phyloP scores from a whole-genome alignment of 2,329 filamentous ascomycete genomes.

The Trichoderma aggressivum region DNA sequence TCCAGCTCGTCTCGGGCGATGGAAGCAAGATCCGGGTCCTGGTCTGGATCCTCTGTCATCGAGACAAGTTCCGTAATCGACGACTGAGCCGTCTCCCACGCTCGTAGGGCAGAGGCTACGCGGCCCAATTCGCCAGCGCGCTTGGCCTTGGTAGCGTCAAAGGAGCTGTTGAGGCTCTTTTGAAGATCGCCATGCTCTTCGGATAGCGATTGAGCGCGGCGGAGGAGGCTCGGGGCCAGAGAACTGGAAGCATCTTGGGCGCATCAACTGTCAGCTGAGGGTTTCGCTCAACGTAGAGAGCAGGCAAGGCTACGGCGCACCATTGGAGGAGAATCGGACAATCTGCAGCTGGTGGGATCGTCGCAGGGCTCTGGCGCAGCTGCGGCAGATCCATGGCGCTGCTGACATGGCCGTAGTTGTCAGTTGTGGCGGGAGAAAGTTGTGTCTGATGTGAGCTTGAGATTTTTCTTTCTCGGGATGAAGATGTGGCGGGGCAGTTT shows the following conservation, averaged over 20 bases:
- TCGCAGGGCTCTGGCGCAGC: constrained; percentile 33
- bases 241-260: constrained; percentile 23
- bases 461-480: background rate
- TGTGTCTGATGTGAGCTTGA: background rate
- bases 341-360: constrained; percentile 27
- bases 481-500: background rate
- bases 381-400: constrained; percentile 37
- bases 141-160: constrained; percentile 56
- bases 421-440: background rate
- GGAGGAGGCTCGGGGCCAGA: constrained; percentile 55
- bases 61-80: constrained; percentile 52
- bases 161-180: constrained; percentile 48
- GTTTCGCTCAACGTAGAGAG: background rate
- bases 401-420: constrained; percentile 29
- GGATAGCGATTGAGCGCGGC: constrained; percentile 56
- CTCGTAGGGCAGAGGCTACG: constrained; percentile 54
- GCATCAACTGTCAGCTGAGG: background rate
- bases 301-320: constrained; percentile 21
- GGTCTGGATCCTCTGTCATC: constrained; percentile 45
- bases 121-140: constrained; percentile 59
- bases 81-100: constrained; percentile 54
- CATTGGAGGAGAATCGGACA: constrained; percentile 33
- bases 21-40: constrained; percentile 67
- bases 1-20: constrained; percentile 79
- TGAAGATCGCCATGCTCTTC: constrained; percentile 57